These are phyloP conservation scores for Glutinoglossum americanum DNA, from an alignment of 495 filamentous ascomycete species.

Conservation along the genomic window DNA sequence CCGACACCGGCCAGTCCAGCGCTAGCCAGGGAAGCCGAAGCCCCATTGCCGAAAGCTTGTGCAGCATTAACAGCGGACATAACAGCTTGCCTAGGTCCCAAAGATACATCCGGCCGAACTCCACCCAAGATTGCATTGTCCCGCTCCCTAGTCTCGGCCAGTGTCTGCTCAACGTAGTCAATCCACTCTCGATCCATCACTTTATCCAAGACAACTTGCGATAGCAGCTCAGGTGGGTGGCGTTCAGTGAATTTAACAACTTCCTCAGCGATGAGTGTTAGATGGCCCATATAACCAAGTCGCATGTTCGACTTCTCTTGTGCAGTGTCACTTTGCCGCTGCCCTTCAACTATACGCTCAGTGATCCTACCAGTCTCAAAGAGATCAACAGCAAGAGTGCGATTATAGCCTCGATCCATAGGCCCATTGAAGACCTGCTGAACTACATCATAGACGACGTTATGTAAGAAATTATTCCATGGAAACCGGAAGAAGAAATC, in stretches of 20 bases:
- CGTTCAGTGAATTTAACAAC: constrained; percentile 97
- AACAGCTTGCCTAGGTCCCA: constrained; percentile 42
- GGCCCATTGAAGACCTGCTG: constrained; percentile 98
- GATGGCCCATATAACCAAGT: constrained; percentile 94
- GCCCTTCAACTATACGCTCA: constrained; percentile 75
- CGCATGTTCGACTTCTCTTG: constrained; percentile 67
- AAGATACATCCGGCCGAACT: constrained; percentile 70
- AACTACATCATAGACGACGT: constrained; percentile 97
- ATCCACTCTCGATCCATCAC: constrained; percentile 80
- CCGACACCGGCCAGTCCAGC: constrained; percentile 41
- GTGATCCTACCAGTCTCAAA: constrained; percentile 81
- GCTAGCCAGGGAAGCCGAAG: constrained; percentile 51
- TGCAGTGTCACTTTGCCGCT: constrained; percentile 63
- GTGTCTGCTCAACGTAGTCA: constrained; percentile 81
- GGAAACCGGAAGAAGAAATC: constrained; percentile 97
- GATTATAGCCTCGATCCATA: constrained; percentile 91
- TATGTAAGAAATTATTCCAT: constrained; percentile 99
- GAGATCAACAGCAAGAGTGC: constrained; percentile 76
- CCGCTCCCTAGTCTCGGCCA: constrained; percentile 83
- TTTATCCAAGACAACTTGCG: constrained; percentile 63
- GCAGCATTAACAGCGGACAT: constrained; percentile 37
- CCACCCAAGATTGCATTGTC: constrained; percentile 98
- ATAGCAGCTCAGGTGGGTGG: constrained; percentile 71
- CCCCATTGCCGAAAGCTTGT: constrained; percentile 32
- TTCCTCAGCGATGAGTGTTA: constrained; percentile 94